Evolutionary conservation across 1,284 basidiomycete species (phyloP), one percentile per base, ranked within the genome.

Genomic region (Rhodotorula sp.): DNA sequence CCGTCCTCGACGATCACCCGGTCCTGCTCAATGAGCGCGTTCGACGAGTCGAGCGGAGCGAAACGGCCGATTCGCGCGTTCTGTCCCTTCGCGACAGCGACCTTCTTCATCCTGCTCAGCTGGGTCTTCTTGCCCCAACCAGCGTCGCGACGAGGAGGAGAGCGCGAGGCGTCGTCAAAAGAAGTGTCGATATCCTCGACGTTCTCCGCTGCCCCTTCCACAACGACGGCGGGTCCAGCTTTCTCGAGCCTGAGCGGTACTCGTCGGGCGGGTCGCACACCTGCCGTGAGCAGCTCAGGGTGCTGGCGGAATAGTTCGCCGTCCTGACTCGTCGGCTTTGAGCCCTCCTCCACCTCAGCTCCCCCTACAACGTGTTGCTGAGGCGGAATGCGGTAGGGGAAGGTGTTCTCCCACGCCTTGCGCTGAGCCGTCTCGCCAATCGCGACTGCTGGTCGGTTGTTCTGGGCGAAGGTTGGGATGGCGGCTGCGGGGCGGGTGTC

Each of bases 351-450:
- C 2, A 27, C 54, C 2, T 34, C 47, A 0, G 17, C 44, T 39
- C 44, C 60, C 2, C 46, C 51, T 8, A 55, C 63, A 51, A 62
- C 55, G 56, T 65, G 61, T 39, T 64, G 62, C 32, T 59, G 68
- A 22, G 63, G 54, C n/a, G 68, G 68, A 19, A 62, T 62, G 17
- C 68, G 68, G 44, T 62, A 32, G 1, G 63, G 49, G 32, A 69
- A 59, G 19, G 55, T 32, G 10, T 59, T 32, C 20, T 52, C 39
- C 63, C 59, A 69, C 4, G 59, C 62, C 4, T 44, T 36, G 27
- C 63, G 53, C 32, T 62, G 51, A 2, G 68, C 59, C 1, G 30
- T 34, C 19, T 59, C 67, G 6, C 53, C 62, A 3, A 60, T 53
- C 15, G 61, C 61, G 13, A 17, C 39, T 10, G 39, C 39, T 44